Evolutionary conservation across 2,329 filamentous ascomycete species (phyloP), one percentile per base, ranked within the genome.

Genomic region (Sporothrix variecibatus): DNA sequence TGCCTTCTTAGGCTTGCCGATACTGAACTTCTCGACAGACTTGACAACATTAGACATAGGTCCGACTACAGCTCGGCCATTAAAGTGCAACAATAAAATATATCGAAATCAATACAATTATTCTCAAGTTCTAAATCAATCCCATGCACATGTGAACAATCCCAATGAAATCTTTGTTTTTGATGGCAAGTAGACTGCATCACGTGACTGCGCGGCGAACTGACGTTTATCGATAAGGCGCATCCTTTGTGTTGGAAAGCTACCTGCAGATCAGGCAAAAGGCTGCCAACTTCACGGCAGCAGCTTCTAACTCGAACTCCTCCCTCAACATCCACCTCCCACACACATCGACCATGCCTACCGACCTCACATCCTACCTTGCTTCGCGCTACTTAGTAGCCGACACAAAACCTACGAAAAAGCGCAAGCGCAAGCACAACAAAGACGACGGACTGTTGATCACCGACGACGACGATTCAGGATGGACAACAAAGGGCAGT

Each of bases 341-440:
- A 58, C 6, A 31, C 4, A 8, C n/a, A 9, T 8, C n/a, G 4
- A 69, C 40, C 34, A 90, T 89, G 88, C 83, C 87, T 60, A 85
- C 86, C 75, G 87, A 90, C 78, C 88, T 98, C 77, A 91, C 94
- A 74, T 90, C 91, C 80, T 99, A 98, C 80, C 89, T 99, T 49
- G 95, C 95, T 51, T 92, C 94, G 76, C 96, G 94, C 82, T 99
- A 99, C 82, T 91, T 99, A 69, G 93, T 88, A 1, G 90, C 91
- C 56, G 87, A 90, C 75, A 82, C 85, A 6, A 89, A 88, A 76
- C 86, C 88, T 23, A 78, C 84, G 68, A 91, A 91, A 80, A 92
- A 91, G 80, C 86, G 88, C 75, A 92, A 92, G 83, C 87, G 88
- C 79, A 91, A 91, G 81, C 82, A 86, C 74, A 79, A 79, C 40